Base-by-base conservation (phyloP, 352 stramenopile genomes). In the Globisporangium sylvaticum region DNA sequence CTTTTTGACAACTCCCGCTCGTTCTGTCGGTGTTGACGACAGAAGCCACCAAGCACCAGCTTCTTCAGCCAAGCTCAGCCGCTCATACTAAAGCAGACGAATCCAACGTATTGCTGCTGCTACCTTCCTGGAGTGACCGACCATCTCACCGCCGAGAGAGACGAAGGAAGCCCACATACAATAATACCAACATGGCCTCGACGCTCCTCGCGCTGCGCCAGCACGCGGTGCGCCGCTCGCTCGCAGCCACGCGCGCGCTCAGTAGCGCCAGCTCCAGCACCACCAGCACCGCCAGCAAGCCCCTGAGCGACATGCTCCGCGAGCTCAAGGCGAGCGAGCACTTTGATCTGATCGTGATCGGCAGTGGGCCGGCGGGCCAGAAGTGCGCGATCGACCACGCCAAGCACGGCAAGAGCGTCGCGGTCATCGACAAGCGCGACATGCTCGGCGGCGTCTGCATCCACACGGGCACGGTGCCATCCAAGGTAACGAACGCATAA, bases 321-420 rank as follows among this genome's bases (percentile, higher is more conserved):
- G 84, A 94, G 57, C 74, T 97, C 55, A 88, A 88, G 55, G 87
- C 86, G 53, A 94, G 85, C 66, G 87, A 94, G 61, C 87, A 96
- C 72, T 96, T 95, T 68, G 88, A 96, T 64, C 67, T 95, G 39
- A 94, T 97, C 66, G 90, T 97, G 44, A 93, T 96, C 62, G 90
- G 90, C 72, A 95, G 84, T 56, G 90, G 90, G 0, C 90, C 90
- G 0, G 87, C 90, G 8, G 90, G 88, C 32, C 89, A 96, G 72
- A 96, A 96, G 69, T 97, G 90, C 59, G 90, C 90, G 39, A 93
- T 96, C 57, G 90, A 97, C 69, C 90, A 84, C 68, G 88, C 87
- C 67, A 96, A 96, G 69, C 75, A 86, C 67, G 90, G 90, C 65
- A 88, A 92, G 57, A 87, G 73, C 55, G 87, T 95, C 54, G 85